Conservation (phyloP, 345 rosid species). For the Bruguiera parviflora region DNA sequence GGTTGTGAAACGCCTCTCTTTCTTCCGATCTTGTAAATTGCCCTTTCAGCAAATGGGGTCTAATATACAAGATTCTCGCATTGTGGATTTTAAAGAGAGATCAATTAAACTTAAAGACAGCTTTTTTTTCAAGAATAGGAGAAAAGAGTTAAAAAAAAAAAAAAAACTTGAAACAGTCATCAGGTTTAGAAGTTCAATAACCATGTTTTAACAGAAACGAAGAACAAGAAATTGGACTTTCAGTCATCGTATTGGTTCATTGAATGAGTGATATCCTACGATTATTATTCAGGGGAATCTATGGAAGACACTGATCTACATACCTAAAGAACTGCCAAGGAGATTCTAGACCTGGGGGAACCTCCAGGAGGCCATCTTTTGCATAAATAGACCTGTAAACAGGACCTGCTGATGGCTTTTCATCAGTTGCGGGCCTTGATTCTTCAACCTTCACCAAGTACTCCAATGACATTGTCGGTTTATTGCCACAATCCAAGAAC, state of each 20-base stretch:
- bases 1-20: no score
- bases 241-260: no score
- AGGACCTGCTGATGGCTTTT: slow-evolving; percentile 68
- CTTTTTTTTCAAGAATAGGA: neutral
- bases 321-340: slow-evolving; percentile 95
- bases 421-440: slow-evolving; percentile 43
- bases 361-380: slow-evolving; percentile 63
- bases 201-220: neutral
- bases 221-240: neutral
- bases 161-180: no score
- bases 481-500: neutral
- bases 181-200: neutral
- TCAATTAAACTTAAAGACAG: no score
- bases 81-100: no score
- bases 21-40: no score
- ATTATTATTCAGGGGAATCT: neutral
- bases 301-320: neutral
- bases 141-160: neutral
- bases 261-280: no score
- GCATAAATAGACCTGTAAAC: slow-evolving; percentile 81
- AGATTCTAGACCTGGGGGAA: slow-evolving; percentile 53
- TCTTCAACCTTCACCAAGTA: slow-evolving; percentile 75
- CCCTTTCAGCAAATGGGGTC: no score
- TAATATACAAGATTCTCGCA: no score
- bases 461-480: slow-evolving; percentile 29